These are phyloP conservation scores for Linum trigynum DNA, from an alignment of 345 rosid genomes.

Conservation along the genomic window DNA sequence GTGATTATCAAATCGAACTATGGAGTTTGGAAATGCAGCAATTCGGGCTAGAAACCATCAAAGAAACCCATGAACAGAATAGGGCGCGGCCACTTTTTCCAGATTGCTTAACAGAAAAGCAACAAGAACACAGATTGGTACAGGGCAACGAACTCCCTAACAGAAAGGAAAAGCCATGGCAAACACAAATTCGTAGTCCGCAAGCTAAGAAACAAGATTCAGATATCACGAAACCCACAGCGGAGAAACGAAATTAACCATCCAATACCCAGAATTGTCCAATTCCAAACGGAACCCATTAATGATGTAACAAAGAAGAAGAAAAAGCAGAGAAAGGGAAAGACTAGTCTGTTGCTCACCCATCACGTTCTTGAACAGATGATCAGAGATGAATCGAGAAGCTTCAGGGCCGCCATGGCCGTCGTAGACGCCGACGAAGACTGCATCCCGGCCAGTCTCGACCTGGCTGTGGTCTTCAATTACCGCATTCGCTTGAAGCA, in stretches of 20 bases:
- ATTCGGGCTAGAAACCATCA: not conserved
- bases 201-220: no score
- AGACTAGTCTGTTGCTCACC: conserved; percentile 29
- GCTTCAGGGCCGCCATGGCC: conserved; percentile 99
- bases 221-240: no score
- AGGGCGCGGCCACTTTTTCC: no score
- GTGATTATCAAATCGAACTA: no score
- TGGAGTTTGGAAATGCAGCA: no score
- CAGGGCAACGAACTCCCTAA: not conserved
- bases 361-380: conserved; percentile 65
- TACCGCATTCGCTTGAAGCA: conserved; percentile 77
- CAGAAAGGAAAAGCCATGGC: not conserved
- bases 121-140: not conserved
- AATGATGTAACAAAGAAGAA: not conserved
- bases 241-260: not conserved
- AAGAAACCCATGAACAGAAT: not conserved
- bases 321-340: not conserved
- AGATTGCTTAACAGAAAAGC: not conserved
- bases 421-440: conserved; percentile 80
- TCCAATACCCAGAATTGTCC: not conserved
- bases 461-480: conserved; percentile 90
- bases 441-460: conserved; percentile 54
- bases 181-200: not conserved
- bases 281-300: not conserved
- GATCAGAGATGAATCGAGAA: conserved; percentile 63